These are phyloP conservation scores for Pochonia chlamydosporia DNA, from an alignment of 2,329 filamentous ascomycete genomes.

Conservation along the genomic window DNA sequence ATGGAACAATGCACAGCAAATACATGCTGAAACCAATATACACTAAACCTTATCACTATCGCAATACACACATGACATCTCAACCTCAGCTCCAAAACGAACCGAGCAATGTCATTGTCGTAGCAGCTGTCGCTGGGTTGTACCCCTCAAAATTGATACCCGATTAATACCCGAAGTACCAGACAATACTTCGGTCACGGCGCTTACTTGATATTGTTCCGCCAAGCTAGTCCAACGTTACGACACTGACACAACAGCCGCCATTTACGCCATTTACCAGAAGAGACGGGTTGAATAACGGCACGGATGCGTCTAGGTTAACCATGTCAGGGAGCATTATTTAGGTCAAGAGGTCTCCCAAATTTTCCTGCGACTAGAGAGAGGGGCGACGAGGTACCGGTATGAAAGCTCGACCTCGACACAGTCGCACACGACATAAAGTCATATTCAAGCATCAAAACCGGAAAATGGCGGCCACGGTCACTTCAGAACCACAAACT, in stretches of 20 bases:
- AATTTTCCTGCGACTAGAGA: not conserved
- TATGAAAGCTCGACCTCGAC: constrained; percentile 8
- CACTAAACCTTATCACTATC: too few relatives aligned
- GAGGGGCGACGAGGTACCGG: constrained; percentile 2
- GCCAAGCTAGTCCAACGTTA: not conserved
- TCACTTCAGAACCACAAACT: not conserved
- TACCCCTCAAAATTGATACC: constrained; percentile 11
- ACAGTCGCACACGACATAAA: constrained; percentile 5
- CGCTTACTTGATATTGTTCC: constrained; percentile 4
- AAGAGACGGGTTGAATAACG: not conserved
- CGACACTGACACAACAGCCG: constrained; percentile 3
- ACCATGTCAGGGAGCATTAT: constrained; percentile 2
- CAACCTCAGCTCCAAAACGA: constrained; percentile 1
- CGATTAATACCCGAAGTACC: constrained; percentile 17
- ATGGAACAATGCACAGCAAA: too few relatives aligned
- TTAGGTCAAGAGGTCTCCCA: constrained; percentile 1
- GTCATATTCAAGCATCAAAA: constrained; percentile 9
- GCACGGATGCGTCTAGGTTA: not conserved
- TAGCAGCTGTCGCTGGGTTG: not conserved
- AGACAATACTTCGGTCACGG: constrained; percentile 7
- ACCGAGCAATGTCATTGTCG: not conserved
- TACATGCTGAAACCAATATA: too few relatives aligned
- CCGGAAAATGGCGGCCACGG: constrained; percentile 8
- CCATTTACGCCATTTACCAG: not conserved
- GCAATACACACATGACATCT: too few relatives aligned